Base-by-base conservation (phyloP, 2,329 filamentous ascomycete genomes). In the Biscogniauxia mediterranea region DNA sequence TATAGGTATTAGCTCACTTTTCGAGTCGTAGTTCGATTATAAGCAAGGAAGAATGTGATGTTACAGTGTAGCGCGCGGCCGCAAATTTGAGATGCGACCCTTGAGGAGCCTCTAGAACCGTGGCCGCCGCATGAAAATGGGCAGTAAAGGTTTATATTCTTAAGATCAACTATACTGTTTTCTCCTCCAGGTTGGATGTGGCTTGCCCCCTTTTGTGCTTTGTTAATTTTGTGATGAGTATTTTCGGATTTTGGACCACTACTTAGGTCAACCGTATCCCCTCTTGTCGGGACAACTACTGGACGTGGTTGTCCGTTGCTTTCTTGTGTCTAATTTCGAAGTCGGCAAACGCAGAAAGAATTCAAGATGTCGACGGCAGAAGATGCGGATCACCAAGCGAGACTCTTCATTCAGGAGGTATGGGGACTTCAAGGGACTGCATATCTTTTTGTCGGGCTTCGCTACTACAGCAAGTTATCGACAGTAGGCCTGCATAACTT, bases 351-450 rank as follows among this genome's bases (percentile, higher is more conserved):
- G n/a, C 19, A n/a, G 57, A 58, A 57, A 53, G 55, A 15, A 56
- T 50, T 23, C 25, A 60, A 38, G 25, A 69, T 66, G 66, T 15
- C 56, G 11, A 42, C 23, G 21, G 55, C 59, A 1, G 26, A 56
- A 19, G 61, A 63, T 20, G 52, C 53, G 38, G 52, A 26, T 2
- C 38, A 46, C 38, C 38, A 46, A 15, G 57, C 57, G 3, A 32
- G 57, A 13, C 38, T 60, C 11, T 71, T 71, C 52, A 64, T 69
- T 20, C 56, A 60, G 13, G 69, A 71, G 56, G 67, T 71, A 2
- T 71, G 69, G 69, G 66, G 68, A 1, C 62, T 70, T 15, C 68
- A 70, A 46, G 66, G 69, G 2, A 57, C 59, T 19, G 62, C 69
- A 1, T 70, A 70, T 28, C 26, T 68, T 42, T 55, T 70, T 3